Percentiles rank a stretch among this genome's conserved stretches.
Evolutionary conservation across 2,329 filamentous ascomycete species (phyloP).

Genomic region (Aureobasidium pullulans): DNA sequence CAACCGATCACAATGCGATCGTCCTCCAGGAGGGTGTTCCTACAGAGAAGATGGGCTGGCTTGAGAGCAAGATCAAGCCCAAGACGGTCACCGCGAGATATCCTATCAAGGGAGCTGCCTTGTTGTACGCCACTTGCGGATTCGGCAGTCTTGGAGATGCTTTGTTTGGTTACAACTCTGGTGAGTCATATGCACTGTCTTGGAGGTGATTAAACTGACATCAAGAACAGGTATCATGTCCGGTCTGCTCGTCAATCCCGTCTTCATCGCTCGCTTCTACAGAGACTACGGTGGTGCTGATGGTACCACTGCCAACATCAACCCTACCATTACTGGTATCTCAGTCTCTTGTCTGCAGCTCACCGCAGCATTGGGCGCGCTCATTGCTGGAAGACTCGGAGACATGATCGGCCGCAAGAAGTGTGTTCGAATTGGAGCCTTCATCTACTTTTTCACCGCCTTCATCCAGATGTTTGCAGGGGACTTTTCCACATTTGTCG

Average conservation of each 20-base stretch:
- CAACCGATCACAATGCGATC: too few relatives aligned
- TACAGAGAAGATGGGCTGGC: constrained; percentile 20
- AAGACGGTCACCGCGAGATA: constrained; percentile 31
- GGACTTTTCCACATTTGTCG: constrained; percentile 72
- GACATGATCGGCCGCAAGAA: constrained; percentile 79
- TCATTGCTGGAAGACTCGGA: constrained; percentile 74
- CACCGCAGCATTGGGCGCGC: constrained; percentile 79
- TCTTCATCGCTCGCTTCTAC: constrained; percentile 35
- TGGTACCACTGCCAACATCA: constrained; percentile 24
- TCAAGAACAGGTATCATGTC: constrained; percentile 31
- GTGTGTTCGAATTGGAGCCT: constrained; percentile 59
- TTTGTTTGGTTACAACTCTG: constrained; percentile 36
- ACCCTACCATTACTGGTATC: constrained; percentile 55
- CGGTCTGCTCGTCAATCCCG: constrained; percentile 33
- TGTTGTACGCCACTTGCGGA: constrained; percentile 33
- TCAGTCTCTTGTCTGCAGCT: constrained; percentile 93
- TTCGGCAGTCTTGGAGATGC: constrained; percentile 36
- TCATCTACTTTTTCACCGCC: constrained; percentile 41
- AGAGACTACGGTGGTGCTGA: constrained; percentile 31
- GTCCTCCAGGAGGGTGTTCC: too few relatives aligned
- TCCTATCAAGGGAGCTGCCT: constrained; percentile 30
- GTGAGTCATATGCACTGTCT: constrained; percentile 19
- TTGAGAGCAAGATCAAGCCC: constrained; percentile 31
- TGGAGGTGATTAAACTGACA: constrained; percentile 4
- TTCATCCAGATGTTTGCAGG: constrained; percentile 67